Base-by-base conservation (phyloP, 805 yeast genomes). In the Candida morakotiae region DNA sequence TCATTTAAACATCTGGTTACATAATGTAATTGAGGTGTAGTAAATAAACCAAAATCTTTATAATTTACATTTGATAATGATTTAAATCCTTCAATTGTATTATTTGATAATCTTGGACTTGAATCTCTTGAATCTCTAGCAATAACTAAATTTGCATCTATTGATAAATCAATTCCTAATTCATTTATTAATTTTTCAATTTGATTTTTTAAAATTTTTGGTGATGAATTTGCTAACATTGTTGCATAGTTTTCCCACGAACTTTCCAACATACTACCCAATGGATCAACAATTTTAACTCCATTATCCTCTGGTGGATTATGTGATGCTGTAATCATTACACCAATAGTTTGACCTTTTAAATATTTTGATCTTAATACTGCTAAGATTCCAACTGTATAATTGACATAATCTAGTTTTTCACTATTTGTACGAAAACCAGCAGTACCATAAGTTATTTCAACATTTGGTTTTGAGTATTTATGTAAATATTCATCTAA, bases 311-410 rank as follows among this genome's bases (percentile, higher is more conserved):
- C 46, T 0, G 97, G 95, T 0, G 96, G 96, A 52, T 88, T 88
- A 59, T 88, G 97, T 0, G 95, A 84, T 0, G 96, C 97, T 1
- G 97, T 93, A 52, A 93, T 81, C 97, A 93, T 91, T 9, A 89
- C 82, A n/a, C 98, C 98, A 21, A 89, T 75, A 7, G 83, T 75
- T 49, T 82, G 68, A 1, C 91, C 86, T 1, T 65, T 63, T 22
- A 84, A 63, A 42, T 67, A 71, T 41, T 81, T 73, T n/a, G 97
- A 88, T 52, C 98, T 72, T 44, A 93, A 64, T 1, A 81, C 67
- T 0, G 98, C 97, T 19, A 89, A 56, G 14, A 88, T 67, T 2
- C 96, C 96, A 13, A 84, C 87, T 5, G 91, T 73, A 58, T 78
- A 86, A 59, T 87, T 83, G 22, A 89, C 91, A 13, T 87, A 81